These are phyloP conservation scores for Gentiana straminea DNA, from an alignment of 257 asterid genomes.

Conservation along the genomic window DNA sequence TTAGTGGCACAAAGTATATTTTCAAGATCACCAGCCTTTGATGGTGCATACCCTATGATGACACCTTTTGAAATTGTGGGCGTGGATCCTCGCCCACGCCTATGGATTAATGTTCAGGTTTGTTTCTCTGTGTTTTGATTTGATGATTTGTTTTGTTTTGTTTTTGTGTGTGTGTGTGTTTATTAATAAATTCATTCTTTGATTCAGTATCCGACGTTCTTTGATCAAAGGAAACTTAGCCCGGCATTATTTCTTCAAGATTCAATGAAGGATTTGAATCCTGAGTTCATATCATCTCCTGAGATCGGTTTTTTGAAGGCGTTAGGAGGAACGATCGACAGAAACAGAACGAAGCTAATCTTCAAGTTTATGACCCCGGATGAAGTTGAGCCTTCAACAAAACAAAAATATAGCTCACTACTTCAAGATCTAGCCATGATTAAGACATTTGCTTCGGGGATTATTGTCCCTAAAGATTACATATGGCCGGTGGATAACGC, in stretches of 20 bases:
- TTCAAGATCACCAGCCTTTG: too few relatives aligned
- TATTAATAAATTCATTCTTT: neutral
- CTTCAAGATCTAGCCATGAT: slow-evolving; percentile 25
- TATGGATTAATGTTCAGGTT: neutral
- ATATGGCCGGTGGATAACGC: slow-evolving; percentile 53
- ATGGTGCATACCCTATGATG: too few relatives aligned
- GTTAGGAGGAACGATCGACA: slow-evolving; percentile 30
- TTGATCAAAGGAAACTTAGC: slow-evolving; percentile 44
- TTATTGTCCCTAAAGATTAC: slow-evolving; percentile 72
- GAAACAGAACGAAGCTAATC: slow-evolving; percentile 40
- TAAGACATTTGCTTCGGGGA: slow-evolving; percentile 72
- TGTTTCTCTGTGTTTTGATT: too few relatives aligned
- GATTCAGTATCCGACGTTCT: slow-evolving; percentile 64
- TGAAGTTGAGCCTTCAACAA: slow-evolving; percentile 58
- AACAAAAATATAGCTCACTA: slow-evolving; percentile 40
- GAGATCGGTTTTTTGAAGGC: slow-evolving; percentile 84
- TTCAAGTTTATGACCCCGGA: slow-evolving; percentile 33
- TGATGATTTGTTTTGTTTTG: too few relatives aligned
- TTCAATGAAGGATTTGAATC: slow-evolving; percentile 12
- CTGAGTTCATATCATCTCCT: slow-evolving; percentile 82
- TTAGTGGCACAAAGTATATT: too few relatives aligned
- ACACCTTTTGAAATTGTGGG: too few relatives aligned
- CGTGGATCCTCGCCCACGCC: too few relatives aligned
- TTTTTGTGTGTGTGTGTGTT: too few relatives aligned
- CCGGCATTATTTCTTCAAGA: slow-evolving; percentile 27